Evolutionary conservation across 192 early-diverging fungal genomes (phyloP), one percentile per base, ranked within the genome.

Genomic region (Entomortierella chlamydospora): DNA sequence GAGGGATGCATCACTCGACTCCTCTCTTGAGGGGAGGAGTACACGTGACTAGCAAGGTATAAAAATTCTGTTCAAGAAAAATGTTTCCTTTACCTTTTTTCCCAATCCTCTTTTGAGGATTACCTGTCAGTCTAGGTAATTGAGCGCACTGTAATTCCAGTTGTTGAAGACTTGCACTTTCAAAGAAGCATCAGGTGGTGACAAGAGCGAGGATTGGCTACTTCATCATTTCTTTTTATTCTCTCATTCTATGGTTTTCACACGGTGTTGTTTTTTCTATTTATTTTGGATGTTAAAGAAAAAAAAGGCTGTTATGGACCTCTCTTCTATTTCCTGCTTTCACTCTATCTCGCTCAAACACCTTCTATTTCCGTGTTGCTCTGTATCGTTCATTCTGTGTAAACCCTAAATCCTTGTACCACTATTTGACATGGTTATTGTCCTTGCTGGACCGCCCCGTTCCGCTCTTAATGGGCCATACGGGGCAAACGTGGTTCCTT

Each of bases 281-380:
- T 85, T 31, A 99, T 90, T 70, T 94, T 92, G 9, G 96, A 96
- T 39, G 93, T 89, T 23, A 97, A 96, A 70, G 98, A 96, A 0
- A 20, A 12, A 47, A n/a, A n/a, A n/a, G n/a, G 34, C 10, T 37
- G 4, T 37, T 37, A 10, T 7, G 10, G 10, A 37, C 34, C 4
- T 10, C 34, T 37, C 20, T 15, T 47, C 45, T 47, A 47, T 47
- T 47, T 47, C 45, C 45, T 20, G 45, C 45, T 47, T 12, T 47
- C 15, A 17, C 45, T 47, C 45, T 47, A 47, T 47, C 12, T 47
- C 3, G 4, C 20, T 20, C 12, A 47, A 47, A 47, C 15, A 20
- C 45, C 45, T 47, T 47, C 45, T 47, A 17, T 47, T 47, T 47
- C 45, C 20, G 15, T 47, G 20, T 23, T 28, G 15, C 52, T 54